These are phyloP conservation scores for Zygoascus biomembranicola DNA, from an alignment of 805 yeast genomes.

Conservation along the genomic window DNA sequence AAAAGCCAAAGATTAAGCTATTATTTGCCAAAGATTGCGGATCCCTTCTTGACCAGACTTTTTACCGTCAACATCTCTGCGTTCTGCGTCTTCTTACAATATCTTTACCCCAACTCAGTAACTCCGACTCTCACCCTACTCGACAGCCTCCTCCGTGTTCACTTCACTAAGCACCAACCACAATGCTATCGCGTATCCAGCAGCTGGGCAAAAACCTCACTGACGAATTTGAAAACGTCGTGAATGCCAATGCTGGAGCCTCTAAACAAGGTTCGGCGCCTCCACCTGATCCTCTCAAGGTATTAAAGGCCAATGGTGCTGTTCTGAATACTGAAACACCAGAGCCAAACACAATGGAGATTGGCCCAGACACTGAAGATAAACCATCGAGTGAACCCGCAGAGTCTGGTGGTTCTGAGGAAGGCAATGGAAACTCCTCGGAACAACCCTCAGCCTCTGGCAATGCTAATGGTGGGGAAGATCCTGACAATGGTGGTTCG, in stretches of 20 bases:
- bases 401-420: neutral
- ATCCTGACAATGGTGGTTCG: constrained; percentile 4
- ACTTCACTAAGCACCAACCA: neutral
- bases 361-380: constrained; percentile 4
- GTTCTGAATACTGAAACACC: constrained; percentile 13
- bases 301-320: constrained; percentile 11
- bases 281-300: constrained; percentile 5
- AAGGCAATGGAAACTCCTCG: neutral
- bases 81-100: no score
- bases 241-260: constrained; percentile 7
- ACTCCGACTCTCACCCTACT: neutral
- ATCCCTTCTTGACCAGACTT: no score
- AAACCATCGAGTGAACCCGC: neutral
- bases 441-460: neutral
- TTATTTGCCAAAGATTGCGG: no score
- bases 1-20: no score
- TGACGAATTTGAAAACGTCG: constrained; percentile 49
- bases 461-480: neutral
- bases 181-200: constrained; percentile 49
- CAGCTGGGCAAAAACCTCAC: constrained; percentile 56
- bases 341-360: constrained; percentile 15
- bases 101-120: neutral
- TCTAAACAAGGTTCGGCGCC: neutral
- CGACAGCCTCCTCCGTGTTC: neutral
- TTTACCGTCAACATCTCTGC: no score